These are phyloP conservation scores for Mesembryanthemum crystallinum DNA, from an alignment of 148 eudicot genomes.

Conservation along the genomic window DNA sequence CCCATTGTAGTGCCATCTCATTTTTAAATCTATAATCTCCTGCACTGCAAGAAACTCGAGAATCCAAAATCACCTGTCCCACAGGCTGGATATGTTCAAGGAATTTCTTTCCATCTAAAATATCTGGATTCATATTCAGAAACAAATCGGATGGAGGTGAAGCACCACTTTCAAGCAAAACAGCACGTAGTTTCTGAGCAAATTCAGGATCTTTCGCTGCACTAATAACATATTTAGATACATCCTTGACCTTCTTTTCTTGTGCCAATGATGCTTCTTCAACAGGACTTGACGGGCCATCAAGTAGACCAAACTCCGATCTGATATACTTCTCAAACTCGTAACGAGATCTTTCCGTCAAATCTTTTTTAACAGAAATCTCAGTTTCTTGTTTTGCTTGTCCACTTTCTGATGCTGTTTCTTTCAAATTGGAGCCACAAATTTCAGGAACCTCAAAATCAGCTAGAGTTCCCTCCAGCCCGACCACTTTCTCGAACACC, in stretches of 20 bases:
- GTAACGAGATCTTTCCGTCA: constrained; percentile 38
- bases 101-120: constrained; percentile 36
- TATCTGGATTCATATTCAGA: constrained; percentile 35
- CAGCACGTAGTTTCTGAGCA: constrained; percentile 69
- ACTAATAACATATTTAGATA: constrained; percentile 65
- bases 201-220: constrained; percentile 80
- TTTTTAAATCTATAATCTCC: constrained; percentile 35
- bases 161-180: constrained; percentile 65
- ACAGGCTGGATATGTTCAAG: constrained; percentile 33
- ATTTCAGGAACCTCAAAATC: constrained; percentile 35
- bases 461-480: constrained; percentile 31
- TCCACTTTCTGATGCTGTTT: constrained; percentile 25
- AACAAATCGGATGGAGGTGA: constrained; percentile 51
- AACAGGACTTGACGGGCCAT: constrained; percentile 29
- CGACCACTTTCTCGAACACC: constrained; percentile 40
- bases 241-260: constrained; percentile 62
- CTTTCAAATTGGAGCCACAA: constrained; percentile 33
- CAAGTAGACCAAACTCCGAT: constrained; percentile 35
- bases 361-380: constrained; percentile 30
- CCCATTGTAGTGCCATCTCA: constrained; percentile 39
- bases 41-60: constrained; percentile 27
- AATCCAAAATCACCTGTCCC: constrained; percentile 31
- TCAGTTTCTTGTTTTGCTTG: constrained; percentile 31
- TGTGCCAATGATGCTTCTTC: constrained; percentile 51
- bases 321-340: constrained; percentile 41